Percentiles rank a stretch among this genome's conserved stretches.
Evolutionary conservation across 2,329 filamentous ascomycete genomes (phyloP).

Genomic region (Colletotrichum spaethianum): DNA sequence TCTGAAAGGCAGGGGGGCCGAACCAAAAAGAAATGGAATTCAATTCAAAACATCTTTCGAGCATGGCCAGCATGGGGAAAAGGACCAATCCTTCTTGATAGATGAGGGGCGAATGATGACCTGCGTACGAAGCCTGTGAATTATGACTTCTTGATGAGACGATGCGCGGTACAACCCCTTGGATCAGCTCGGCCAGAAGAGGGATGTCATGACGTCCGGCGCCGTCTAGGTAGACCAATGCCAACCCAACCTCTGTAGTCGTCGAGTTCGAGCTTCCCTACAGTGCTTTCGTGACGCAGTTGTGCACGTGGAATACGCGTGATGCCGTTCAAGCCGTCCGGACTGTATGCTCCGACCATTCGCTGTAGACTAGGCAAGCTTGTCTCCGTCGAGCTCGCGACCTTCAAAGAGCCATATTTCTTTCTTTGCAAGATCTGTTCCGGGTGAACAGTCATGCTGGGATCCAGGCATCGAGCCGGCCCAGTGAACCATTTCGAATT

Average conservation of each 20-base stretch:
- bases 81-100: slow-evolving; percentile 29
- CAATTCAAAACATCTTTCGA: slow-evolving; percentile 54
- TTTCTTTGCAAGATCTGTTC: neutral
- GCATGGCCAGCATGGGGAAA: slow-evolving; percentile 29
- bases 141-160: slow-evolving; percentile 39
- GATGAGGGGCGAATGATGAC: slow-evolving; percentile 32
- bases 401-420: neutral
- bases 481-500: too few relatives aligned
- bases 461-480: neutral
- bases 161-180: slow-evolving; percentile 10
- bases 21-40: slow-evolving; percentile 40
- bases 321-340: neutral
- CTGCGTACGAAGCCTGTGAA: slow-evolving; percentile 40
- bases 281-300: neutral
- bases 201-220: slow-evolving; percentile 19
- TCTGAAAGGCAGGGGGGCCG: slow-evolving; percentile 59
- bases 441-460: neutral
- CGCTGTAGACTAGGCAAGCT: neutral
- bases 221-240: slow-evolving; percentile 16
- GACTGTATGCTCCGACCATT: neutral
- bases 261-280: neutral
- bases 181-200: slow-evolving; percentile 13
- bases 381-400: neutral
- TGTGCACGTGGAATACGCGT: neutral
- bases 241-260: slow-evolving; percentile 10